Evolutionary conservation across 2,329 filamentous ascomycete species (phyloP).

Genomic region (Monilinia fructicola): DNA sequence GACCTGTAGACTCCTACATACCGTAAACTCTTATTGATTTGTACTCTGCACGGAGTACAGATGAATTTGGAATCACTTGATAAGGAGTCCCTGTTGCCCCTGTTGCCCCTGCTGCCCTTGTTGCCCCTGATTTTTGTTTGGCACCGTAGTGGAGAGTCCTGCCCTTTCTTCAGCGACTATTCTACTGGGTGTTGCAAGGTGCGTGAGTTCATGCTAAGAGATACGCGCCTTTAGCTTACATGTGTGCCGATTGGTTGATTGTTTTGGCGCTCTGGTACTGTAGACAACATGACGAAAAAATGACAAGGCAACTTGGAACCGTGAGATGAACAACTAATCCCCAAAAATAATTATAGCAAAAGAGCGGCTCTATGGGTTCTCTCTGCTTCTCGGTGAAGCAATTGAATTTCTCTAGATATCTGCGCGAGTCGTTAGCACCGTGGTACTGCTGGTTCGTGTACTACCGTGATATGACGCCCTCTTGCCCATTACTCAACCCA

Average conservation of each 20-base stretch:
- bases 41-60: not conserved
- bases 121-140: not conserved
- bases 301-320: not conserved
- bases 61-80: not conserved
- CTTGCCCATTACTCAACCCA: not conserved
- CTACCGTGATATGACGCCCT: conserved; percentile 6
- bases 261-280: not conserved
- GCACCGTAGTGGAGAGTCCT: not conserved
- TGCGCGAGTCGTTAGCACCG: not conserved
- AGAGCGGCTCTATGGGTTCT: not conserved
- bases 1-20: too few species aligned
- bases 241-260: not conserved
- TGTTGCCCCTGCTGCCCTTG: too few species aligned
- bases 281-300: not conserved
- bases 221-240: not conserved
- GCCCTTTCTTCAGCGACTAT: conserved; percentile 3
- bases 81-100: not conserved
- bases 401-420: not conserved
- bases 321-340: not conserved
- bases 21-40: not conserved
- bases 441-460: not conserved
- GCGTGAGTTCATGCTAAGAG: not conserved
- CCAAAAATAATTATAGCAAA: not conserved
- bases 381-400: not conserved
- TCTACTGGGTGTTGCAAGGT: not conserved